A percentile compares a stretch with the other conserved stretches of the same genome.
phyloP scores from a whole-genome alignment of 2,329 filamentous ascomycete genomes.

The Pseudogymnoascus verrucosus region DNA sequence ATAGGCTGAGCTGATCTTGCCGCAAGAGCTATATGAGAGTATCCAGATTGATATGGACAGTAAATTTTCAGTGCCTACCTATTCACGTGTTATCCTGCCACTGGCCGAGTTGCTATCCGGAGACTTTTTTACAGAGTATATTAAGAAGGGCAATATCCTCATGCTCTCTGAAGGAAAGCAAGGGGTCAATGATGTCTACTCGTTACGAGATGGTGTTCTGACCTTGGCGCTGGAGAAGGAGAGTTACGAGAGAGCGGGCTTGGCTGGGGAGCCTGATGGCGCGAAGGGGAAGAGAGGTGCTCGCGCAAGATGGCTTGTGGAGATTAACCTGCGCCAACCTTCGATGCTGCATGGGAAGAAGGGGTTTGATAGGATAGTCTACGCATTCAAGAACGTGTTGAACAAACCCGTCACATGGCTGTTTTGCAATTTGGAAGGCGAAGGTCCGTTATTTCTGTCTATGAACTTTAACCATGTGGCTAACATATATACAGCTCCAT shows the following conservation, averaged over 20 bases:
- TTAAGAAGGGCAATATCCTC: conserved; percentile 64
- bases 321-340: conserved; percentile 63
- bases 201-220: conserved; percentile 61
- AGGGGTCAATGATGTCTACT: conserved; percentile 64
- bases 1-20: conserved; percentile 64
- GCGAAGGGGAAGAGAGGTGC: conserved; percentile 48
- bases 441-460: conserved; percentile 32
- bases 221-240: conserved; percentile 72
- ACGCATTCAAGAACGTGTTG: conserved; percentile 73
- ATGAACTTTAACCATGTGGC: background rate
- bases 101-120: conserved; percentile 63
- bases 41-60: conserved; percentile 45
- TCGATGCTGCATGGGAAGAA: conserved; percentile 80
- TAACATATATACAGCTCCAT: conserved; percentile 33
- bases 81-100: conserved; percentile 64
- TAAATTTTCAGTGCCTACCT: conserved; percentile 37
- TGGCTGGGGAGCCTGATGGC: conserved; percentile 63
- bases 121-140: conserved; percentile 74
- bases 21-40: conserved; percentile 50
- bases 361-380: conserved; percentile 68
- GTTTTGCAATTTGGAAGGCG: conserved; percentile 54
- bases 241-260: conserved; percentile 72
- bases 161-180: conserved; percentile 76
- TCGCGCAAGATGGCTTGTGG: conserved; percentile 71
- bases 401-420: conserved; percentile 65